A percentile compares a stretch with the other conserved stretches of the same genome.
These are phyloP conservation scores for Colletotrichum viniferum DNA, from an alignment of 2,329 filamentous ascomycete species.

Conservation along the genomic window DNA sequence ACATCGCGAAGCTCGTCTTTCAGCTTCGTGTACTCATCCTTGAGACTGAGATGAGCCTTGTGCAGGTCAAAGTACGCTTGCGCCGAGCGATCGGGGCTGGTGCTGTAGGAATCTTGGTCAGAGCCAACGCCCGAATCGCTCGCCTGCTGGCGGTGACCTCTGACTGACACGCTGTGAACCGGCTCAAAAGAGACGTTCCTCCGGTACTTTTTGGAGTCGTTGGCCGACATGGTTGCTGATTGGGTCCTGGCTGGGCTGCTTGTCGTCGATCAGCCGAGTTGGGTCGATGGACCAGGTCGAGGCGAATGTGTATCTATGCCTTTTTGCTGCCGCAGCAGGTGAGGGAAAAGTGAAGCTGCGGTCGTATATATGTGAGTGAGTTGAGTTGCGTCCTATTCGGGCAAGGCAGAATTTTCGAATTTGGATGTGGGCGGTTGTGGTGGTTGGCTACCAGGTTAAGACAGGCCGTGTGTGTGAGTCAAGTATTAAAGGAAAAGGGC, in stretches of 20 bases:
- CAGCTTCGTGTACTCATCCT: constrained; percentile 24
- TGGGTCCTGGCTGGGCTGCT: not conserved
- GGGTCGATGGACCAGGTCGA: not conserved
- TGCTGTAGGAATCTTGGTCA: constrained; percentile 22
- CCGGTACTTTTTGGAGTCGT: constrained; percentile 13
- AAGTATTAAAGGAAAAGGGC: constrained; percentile 20
- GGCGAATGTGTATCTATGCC: not conserved
- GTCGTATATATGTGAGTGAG: not conserved
- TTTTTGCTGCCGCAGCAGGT: not conserved
- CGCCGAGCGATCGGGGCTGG: constrained; percentile 23
- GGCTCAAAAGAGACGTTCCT: constrained; percentile 16
- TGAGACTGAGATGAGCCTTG: constrained; percentile 16
- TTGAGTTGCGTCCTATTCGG: not conserved
- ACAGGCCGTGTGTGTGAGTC: constrained; percentile 18
- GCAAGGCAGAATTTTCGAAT: not conserved
- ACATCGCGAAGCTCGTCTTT: constrained; percentile 28
- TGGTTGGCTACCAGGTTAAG: constrained; percentile 13
- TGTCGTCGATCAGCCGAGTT: constrained; percentile 2
- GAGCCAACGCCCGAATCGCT: constrained; percentile 26
- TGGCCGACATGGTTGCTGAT: constrained; percentile 20
- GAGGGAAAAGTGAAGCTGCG: not conserved
- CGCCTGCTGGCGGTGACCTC: constrained; percentile 22
- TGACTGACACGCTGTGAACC: constrained; percentile 1
- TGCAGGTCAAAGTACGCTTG: constrained; percentile 20
- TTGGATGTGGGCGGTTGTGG: constrained; percentile 10